Conservation (phyloP, 2,329 filamentous ascomycete genomes). For the Pleomassaria siparia region DNA sequence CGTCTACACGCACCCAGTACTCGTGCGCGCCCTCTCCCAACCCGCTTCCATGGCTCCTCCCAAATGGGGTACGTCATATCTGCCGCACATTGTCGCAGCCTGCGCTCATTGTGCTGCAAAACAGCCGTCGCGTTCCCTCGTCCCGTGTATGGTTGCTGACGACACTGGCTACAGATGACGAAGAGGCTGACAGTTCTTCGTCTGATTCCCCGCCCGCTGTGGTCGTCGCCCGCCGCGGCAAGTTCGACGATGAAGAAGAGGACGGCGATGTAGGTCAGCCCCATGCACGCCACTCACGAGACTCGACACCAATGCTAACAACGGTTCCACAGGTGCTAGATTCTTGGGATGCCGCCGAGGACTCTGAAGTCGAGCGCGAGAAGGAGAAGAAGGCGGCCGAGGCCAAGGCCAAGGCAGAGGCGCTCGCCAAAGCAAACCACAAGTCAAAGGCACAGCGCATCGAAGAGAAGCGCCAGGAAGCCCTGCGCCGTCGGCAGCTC, state of each 20-base stretch:
- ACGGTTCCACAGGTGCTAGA: constrained; percentile 71
- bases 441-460: constrained; percentile 87
- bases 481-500: constrained; percentile 59
- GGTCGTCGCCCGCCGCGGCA: constrained; percentile 56
- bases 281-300: constrained; percentile 15
- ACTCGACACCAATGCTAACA: constrained; percentile 20
- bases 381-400: constrained; percentile 87
- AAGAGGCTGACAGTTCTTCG: constrained; percentile 60
- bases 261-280: constrained; percentile 70
- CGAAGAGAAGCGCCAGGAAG: constrained; percentile 69
- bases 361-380: constrained; percentile 94
- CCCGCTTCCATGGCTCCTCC: constrained; percentile 40
- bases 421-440: constrained; percentile 84
- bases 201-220: constrained; percentile 51
- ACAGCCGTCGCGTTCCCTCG: constrained; percentile 1
- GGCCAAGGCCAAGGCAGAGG: constrained; percentile 85
- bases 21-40: constrained; percentile 7
- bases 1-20: neutral
- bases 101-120: neutral
- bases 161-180: constrained; percentile 44
- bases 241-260: constrained; percentile 91
- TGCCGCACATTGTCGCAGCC: constrained; percentile 10
- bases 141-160: constrained; percentile 19
- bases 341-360: constrained; percentile 94
- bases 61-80: constrained; percentile 47